A percentile compares a stretch with the other conserved stretches of the same genome.
Conservation (phyloP, 75 land plant species). For the Azolla pinnata region DNA sequence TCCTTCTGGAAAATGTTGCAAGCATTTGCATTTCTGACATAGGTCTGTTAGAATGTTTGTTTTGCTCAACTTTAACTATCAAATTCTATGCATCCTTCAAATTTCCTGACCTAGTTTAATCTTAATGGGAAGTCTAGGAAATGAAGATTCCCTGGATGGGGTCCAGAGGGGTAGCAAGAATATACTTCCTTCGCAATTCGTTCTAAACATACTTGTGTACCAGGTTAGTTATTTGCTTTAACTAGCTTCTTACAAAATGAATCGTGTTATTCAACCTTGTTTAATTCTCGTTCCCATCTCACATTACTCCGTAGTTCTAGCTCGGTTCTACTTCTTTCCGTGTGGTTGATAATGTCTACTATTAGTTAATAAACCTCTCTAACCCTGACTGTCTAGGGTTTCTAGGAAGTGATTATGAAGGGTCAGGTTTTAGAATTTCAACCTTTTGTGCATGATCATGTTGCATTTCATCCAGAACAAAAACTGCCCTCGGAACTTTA, state of each 20-base stretch:
- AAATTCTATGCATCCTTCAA: neutral
- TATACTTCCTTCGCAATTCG: constrained; percentile 88
- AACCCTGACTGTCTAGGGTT: too few relatives aligned
- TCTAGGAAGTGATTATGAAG: too few relatives aligned
- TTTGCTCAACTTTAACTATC: neutral
- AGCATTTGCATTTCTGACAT: constrained; percentile 55
- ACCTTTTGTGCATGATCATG: too few relatives aligned
- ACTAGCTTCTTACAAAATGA: too few relatives aligned
- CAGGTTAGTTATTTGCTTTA: constrained; percentile 70
- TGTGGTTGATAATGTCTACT: too few relatives aligned
- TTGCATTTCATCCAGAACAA: too few relatives aligned
- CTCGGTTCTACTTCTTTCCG: too few relatives aligned
- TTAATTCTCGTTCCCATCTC: neutral
- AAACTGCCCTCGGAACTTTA: too few relatives aligned
- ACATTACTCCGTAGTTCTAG: too few relatives aligned
- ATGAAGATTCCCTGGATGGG: constrained; percentile 37
- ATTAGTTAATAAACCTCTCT: too few relatives aligned
- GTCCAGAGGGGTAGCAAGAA: constrained; percentile 37
- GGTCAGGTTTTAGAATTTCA: too few relatives aligned
- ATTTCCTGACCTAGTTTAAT: neutral
- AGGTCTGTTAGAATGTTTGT: constrained; percentile 18
- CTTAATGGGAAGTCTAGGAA: neutral
- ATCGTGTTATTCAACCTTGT: too few relatives aligned
- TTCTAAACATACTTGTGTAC: constrained; percentile 68
- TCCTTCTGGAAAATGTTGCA: constrained; percentile 54